Evolutionary conservation across 805 yeast species (phyloP).

Genomic region (Nakazawaea wyomingensis): DNA sequence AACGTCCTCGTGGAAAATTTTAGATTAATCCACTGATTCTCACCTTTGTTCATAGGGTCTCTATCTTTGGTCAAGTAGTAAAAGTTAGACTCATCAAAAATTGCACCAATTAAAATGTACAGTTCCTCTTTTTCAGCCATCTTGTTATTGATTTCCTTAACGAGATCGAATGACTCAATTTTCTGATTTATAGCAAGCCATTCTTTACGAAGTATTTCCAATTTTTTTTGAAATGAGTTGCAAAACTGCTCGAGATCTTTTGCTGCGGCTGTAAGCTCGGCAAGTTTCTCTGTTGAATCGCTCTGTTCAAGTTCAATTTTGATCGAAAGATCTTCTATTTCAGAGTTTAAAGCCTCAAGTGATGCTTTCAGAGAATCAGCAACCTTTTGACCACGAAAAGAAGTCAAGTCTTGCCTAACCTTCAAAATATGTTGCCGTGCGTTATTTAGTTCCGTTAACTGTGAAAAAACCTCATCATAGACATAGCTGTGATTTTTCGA

Average conservation of each 20-base stretch:
- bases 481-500: constrained; percentile 21
- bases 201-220: constrained; percentile 16
- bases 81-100: constrained; percentile 27
- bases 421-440: constrained; percentile 17
- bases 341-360: constrained; percentile 19
- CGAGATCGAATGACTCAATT: constrained; percentile 18
- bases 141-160: constrained; percentile 21
- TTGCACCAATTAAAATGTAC: constrained; percentile 32
- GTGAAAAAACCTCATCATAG: constrained; percentile 8
- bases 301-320: background rate
- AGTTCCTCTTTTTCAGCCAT: constrained; percentile 27
- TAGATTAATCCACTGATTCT: constrained; percentile 26
- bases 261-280: background rate
- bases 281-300: background rate
- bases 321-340: constrained; percentile 6
- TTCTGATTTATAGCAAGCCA: constrained; percentile 15
- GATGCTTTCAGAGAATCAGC: constrained; percentile 21
- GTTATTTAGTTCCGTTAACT: constrained; percentile 6
- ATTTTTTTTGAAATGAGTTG: constrained; percentile 17
- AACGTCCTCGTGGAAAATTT: constrained; percentile 21
- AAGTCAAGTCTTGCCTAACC: constrained; percentile 21
- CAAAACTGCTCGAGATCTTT: constrained; percentile 15
- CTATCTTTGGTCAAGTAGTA: constrained; percentile 22
- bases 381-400: constrained; percentile 28
- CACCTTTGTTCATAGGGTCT: constrained; percentile 12